Conservation (phyloP, 768 basidiomycete genomes). For the Boletus tylopilopsis region DNA sequence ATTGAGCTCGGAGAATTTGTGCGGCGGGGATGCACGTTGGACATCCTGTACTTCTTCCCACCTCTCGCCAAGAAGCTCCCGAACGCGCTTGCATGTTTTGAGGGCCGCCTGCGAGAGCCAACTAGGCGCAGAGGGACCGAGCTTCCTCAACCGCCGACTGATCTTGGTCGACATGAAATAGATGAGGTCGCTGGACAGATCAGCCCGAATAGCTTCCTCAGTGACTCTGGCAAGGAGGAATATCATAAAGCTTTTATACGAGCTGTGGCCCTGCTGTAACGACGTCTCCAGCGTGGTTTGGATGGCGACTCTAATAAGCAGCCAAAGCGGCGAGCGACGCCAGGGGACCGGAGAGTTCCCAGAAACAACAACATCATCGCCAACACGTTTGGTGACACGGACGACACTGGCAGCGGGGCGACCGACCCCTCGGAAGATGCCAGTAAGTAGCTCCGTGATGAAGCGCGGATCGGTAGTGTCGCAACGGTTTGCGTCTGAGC, state of each 20-base stretch:
- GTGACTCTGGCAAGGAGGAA: slow-evolving; percentile 35
- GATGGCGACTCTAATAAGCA: slow-evolving; percentile 32
- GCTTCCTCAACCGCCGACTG: slow-evolving; percentile 21
- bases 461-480: slow-evolving; percentile 37
- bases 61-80: slow-evolving; percentile 31
- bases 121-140: slow-evolving; percentile 18
- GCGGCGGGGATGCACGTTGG: slow-evolving; percentile 20
- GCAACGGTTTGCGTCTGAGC: background rate
- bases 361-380: slow-evolving; percentile 28
- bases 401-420: slow-evolving; percentile 5
- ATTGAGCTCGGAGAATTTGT: slow-evolving; percentile 14
- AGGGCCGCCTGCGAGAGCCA: slow-evolving; percentile 38
- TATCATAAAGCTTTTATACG: slow-evolving; percentile 48
- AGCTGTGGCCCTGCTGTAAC: slow-evolving; percentile 3
- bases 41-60: slow-evolving; percentile 31
- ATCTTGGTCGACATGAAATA: slow-evolving; percentile 27
- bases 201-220: slow-evolving; percentile 8
- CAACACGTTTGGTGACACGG: slow-evolving; percentile 30
- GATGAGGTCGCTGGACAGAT: slow-evolving; percentile 25
- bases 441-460: slow-evolving; percentile 44
- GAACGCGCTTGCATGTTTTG: slow-evolving; percentile 37
- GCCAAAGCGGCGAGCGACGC: slow-evolving; percentile 37
- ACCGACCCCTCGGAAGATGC: slow-evolving; percentile 38
- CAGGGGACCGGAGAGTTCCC: slow-evolving; percentile 24
- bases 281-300: slow-evolving; percentile 27